Base-by-base conservation (phyloP, 495 filamentous ascomycete genomes). In the Neurospora pannonica region DNA sequence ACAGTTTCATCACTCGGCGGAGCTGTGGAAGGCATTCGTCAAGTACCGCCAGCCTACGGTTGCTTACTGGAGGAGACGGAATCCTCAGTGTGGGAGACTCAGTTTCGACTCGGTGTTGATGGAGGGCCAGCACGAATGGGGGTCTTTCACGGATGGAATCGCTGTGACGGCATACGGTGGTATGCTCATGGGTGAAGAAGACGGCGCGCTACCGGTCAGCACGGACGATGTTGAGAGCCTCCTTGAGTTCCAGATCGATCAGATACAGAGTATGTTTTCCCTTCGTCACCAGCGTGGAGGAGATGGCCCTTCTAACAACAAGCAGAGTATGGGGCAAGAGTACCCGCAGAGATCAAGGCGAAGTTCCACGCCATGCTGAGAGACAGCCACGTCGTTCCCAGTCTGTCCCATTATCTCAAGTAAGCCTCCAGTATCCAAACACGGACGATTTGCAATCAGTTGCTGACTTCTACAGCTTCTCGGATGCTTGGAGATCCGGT, bases 401-500 rank as follows among this genome's bases (percentile, higher is more conserved):
- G 89, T 71, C 82, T 95, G 46, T 88, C 89, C 3, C 91, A 97
- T 76, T 97, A 97, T 75, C 85, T 97, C 8, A 87, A 87, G 91
- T 93, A 83, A 71, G 86, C 75, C 60, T 39, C 19, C 9, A 9
- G 15, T 40, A 43, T 19, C 37, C 36, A 37, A 67, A 69, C 80
- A 48, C 75, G 71, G 75, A 11, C 72, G 46, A 0, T 13, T 72
- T 4, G 17, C 39, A 13, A 24, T 9, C 42, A 88, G 17, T 17
- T 60, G 60, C 77, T 81, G 28, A 80, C 74, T 0, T 28, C 3
- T 4, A 0, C n/a, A 87, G 92, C 74, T 98, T 95, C 81, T 88
- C 97, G 42, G 94, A 99, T 79, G 89, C 94, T 7, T 98, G 94
- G 96, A 88, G 90, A 75, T 89, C 94, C 13, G 97, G 97, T 0